Conservation (phyloP, 2,329 filamentous ascomycete genomes). For the Exutisphaerella laricina region DNA sequence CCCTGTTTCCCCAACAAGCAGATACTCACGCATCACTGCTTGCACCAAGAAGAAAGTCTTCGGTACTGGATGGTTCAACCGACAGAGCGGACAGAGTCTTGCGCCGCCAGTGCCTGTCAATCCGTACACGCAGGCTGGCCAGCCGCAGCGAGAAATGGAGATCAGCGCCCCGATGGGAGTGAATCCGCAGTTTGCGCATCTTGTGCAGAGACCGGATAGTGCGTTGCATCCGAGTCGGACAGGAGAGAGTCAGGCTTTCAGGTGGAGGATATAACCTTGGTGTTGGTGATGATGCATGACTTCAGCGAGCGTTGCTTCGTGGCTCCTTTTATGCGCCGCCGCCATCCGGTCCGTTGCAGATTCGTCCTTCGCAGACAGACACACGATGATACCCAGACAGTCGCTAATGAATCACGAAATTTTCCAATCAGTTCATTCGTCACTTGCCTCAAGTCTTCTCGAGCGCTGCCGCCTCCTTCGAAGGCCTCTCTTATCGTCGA, state of each 20-base stretch:
- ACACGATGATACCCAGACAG: neutral
- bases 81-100: constrained; percentile 36
- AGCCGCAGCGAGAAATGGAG: constrained; percentile 23
- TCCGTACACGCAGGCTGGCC: constrained; percentile 7
- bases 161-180: constrained; percentile 53
- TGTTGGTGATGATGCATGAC: neutral
- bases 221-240: constrained; percentile 49
- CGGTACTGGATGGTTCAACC: constrained; percentile 21
- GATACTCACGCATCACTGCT: constrained; percentile 34
- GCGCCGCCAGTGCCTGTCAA: constrained; percentile 45
- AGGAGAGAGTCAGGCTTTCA: constrained; percentile 29
- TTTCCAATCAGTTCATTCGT: too few species aligned
- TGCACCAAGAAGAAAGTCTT: constrained; percentile 35
- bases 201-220: constrained; percentile 49
- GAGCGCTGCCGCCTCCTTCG: too few species aligned
- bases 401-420: too few species aligned
- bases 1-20: constrained; percentile 30
- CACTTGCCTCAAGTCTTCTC: too few species aligned
- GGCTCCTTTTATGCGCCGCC: too few species aligned
- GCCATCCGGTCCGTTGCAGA: too few species aligned
- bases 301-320: neutral
- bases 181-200: constrained; percentile 50
- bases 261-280: constrained; percentile 25
- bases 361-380: neutral
- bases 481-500: too few species aligned